These are phyloP conservation scores for Huiozyma naganishii DNA, from an alignment of 805 yeast species.

Conservation along the genomic window DNA sequence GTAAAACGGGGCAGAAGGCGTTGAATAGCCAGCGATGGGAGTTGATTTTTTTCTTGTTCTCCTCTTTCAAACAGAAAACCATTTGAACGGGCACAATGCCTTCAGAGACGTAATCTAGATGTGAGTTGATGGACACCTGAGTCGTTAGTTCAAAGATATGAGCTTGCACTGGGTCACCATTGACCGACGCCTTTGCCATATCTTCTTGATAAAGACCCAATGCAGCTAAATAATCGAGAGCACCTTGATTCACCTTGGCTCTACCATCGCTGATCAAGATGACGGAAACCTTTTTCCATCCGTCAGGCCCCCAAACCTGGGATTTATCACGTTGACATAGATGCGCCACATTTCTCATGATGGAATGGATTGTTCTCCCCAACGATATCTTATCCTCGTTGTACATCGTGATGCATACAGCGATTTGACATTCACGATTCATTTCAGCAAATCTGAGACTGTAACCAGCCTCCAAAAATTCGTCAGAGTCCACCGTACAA, in stretches of 20 bases:
- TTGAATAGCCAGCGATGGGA: slow-evolving; percentile 97
- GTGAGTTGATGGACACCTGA: slow-evolving; percentile 84
- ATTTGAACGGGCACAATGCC: slow-evolving; percentile 92
- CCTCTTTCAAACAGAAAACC: slow-evolving; percentile 84
- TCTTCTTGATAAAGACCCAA: slow-evolving; percentile 97
- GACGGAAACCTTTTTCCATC: slow-evolving; percentile 95
- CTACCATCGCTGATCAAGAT: slow-evolving; percentile 91
- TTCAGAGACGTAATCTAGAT: slow-evolving; percentile 80
- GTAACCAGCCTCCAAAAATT: slow-evolving; percentile 70
- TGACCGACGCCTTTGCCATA: slow-evolving; percentile 88
- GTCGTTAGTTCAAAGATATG: slow-evolving; percentile 95
- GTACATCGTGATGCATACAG: slow-evolving; percentile 92
- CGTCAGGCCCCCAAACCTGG: slow-evolving; percentile 87
- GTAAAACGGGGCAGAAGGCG: slow-evolving; percentile 83
- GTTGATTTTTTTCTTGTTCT: slow-evolving; percentile 85
- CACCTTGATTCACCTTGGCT: slow-evolving; percentile 73
- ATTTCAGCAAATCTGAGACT: slow-evolving; percentile 75
- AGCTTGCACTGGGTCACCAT: slow-evolving; percentile 82
- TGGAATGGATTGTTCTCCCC: slow-evolving; percentile 89
- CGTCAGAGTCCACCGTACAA: slow-evolving; percentile 87
- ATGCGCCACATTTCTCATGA: slow-evolving; percentile 85
- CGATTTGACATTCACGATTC: slow-evolving; percentile 86
- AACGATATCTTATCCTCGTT: slow-evolving; percentile 86
- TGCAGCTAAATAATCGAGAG: slow-evolving; percentile 80
- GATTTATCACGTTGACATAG: slow-evolving; percentile 72